These are phyloP conservation scores for Batrachochytrium dendrobatidis DNA, from an alignment of 371 early-diverging fungal species.

Conservation along the genomic window DNA sequence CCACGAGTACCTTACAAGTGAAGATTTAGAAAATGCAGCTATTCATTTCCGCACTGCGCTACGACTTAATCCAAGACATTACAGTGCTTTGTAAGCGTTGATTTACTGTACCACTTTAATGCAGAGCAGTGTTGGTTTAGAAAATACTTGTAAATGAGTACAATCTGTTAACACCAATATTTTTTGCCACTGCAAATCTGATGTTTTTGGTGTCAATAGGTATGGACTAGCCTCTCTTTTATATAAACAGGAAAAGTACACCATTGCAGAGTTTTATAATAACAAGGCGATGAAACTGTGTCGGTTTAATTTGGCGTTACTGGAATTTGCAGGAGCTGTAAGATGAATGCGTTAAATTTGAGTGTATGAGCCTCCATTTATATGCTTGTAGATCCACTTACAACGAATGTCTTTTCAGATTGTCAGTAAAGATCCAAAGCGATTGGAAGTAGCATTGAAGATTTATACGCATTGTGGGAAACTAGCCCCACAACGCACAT, in stretches of 20 bases:
- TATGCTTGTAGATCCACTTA: not conserved
- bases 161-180: too few species aligned
- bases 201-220: conserved; percentile 36
- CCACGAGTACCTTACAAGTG: conserved; percentile 65
- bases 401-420: conserved; percentile 3
- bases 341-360: not conserved
- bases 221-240: conserved; percentile 63
- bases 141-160: not conserved
- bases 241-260: conserved; percentile 52
- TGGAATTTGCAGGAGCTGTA: not conserved
- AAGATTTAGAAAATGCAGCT: conserved; percentile 63
- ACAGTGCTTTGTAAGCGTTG: conserved; percentile 60
- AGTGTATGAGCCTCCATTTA: not conserved
- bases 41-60: conserved; percentile 61
- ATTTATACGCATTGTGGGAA: conserved; percentile 9
- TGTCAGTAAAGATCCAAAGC: conserved; percentile 9
- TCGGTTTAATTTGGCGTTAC: not conserved
- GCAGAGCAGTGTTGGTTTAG: not conserved
- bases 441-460: conserved; percentile 11
- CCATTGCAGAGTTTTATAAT: not conserved
- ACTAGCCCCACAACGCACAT: conserved; percentile 12
- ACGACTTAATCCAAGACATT: conserved; percentile 60
- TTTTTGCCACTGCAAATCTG: too few species aligned
- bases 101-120: not conserved
- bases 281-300: not conserved